phyloP scores from a whole-genome alignment of 2,329 filamentous ascomycete genomes.

The Aspergillus fumigatus region DNA sequence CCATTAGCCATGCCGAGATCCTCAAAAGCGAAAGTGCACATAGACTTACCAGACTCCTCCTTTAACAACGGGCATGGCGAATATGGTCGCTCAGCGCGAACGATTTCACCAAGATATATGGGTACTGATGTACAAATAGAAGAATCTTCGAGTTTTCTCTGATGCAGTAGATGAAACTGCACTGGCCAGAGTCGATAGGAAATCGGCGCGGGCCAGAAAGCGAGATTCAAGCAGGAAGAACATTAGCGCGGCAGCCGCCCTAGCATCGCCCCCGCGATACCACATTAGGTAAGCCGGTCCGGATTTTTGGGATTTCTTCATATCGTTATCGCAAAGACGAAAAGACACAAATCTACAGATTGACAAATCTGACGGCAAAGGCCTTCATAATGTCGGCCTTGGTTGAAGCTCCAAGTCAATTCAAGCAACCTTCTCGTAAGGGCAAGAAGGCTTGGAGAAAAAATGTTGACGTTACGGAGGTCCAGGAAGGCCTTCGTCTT shows the following conservation, averaged over 20 bases:
- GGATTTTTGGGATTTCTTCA: conserved; percentile 27
- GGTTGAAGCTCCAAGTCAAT: conserved; percentile 64
- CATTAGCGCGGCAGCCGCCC: conserved; percentile 25
- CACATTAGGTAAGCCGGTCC: conserved; percentile 29
- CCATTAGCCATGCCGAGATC: conserved; percentile 13
- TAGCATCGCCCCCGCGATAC: conserved; percentile 21
- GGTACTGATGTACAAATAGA: neutral
- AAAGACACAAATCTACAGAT: conserved; percentile 19
- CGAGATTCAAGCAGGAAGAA: conserved; percentile 7
- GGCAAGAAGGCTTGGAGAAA: conserved; percentile 99
- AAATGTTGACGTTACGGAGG: conserved; percentile 88
- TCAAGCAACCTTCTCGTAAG: conserved; percentile 87
- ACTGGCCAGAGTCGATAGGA: conserved; percentile 10
- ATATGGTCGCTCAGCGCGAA: conserved; percentile 1
- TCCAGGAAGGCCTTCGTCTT: conserved; percentile 75
- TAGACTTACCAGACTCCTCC: conserved; percentile 55
- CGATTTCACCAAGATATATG: neutral
- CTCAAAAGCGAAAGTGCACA: neutral
- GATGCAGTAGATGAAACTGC: neutral
- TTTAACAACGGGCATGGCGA: conserved; percentile 60
- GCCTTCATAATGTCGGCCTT: conserved; percentile 29
- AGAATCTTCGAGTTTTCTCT: neutral
- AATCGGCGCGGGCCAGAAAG: conserved; percentile 20
- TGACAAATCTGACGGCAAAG: conserved; percentile 7
- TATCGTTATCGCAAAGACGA: conserved; percentile 8